Evolutionary conservation across 1,284 basidiomycete species (phyloP), one percentile per base, ranked within the genome.

Genomic region (Abortiporus biennis): DNA sequence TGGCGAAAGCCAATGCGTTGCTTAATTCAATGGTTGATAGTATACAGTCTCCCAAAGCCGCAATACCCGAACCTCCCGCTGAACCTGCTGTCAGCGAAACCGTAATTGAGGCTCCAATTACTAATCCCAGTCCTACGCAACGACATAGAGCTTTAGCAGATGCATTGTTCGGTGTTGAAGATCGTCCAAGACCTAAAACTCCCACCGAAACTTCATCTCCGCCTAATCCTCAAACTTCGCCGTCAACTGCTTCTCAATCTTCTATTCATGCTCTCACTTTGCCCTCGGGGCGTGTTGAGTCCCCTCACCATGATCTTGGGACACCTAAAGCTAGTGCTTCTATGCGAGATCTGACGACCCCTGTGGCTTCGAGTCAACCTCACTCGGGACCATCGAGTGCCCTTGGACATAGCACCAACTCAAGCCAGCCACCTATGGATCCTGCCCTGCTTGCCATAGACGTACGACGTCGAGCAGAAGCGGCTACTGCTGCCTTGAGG

Each of bases 111-210:
- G 22, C 16, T 20, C 25, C 44, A 4, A 36, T 54, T 44, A 59
- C 61, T 34, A 54, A 56, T 35, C 62, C 64, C 15, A 68, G 63
- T 41, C 63, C 64, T n/a, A 72, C 75, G 36, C 75, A 77, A 40
- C 71, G 80, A 25, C 80, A 85, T 49, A 68, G 80, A 47, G 85
- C 84, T 51, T 69, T 88, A 20, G 80, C 85, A 2, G 77, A 80
- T 49, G 80, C 78, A 15, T 61, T 87, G n/a, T 88, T 88, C 49
- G 80, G 80, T 16, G 58, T 61, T 15, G 69, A 72, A 40, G 71
- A 69, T 31, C 61, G 59, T 31, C 69, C 69, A 27, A 57, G 55
- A 16, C 39, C 51, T 11, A 43, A 17, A 42, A 27, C 22, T 20
- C 31, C 37, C 19, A 19, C 25, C 4, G 19, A 12, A 19, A 17